Conservation (phyloP, 2,329 filamentous ascomycete genomes). For the Claviceps citrina region DNA sequence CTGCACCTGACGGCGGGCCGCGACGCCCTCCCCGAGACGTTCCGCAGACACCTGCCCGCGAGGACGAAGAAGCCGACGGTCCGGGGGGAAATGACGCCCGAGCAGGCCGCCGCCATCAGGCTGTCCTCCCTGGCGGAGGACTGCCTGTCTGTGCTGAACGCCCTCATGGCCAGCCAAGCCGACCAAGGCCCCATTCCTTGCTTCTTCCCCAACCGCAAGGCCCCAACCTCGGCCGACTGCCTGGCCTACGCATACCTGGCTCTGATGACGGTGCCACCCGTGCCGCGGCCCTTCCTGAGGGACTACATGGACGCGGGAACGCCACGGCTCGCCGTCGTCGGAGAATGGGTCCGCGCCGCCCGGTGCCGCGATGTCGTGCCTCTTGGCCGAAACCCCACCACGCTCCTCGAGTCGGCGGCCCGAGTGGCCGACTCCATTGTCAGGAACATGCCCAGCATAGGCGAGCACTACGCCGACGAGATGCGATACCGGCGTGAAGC, state of each 20-base stretch:
- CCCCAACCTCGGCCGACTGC: conserved; percentile 48
- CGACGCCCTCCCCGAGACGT: conserved; percentile 24
- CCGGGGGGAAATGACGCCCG: conserved; percentile 47
- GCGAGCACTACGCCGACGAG: conserved; percentile 21
- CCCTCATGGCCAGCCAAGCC: conserved; percentile 25
- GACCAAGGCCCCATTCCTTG: conserved; percentile 14
- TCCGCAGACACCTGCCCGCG: conserved; percentile 23
- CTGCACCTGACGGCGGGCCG: conserved; percentile 22
- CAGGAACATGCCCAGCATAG: conserved; percentile 20
- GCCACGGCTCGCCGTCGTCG: conserved; percentile 17
- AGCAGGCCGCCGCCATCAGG: conserved; percentile 59
- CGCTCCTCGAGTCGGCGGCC: conserved; percentile 13
- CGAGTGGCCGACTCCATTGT: conserved; percentile 22
- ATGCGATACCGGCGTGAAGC: conserved; percentile 22
- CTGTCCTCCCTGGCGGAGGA: conserved; percentile 57
- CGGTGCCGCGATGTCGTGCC: too few relatives aligned
- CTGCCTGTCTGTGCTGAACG: conserved; percentile 56
- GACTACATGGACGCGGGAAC: conserved; percentile 24
- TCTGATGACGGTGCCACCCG: conserved; percentile 44
- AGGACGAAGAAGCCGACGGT: conserved; percentile 42
- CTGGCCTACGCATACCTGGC: conserved; percentile 65
- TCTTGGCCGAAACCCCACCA: too few relatives aligned
- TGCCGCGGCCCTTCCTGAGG: conserved; percentile 27
- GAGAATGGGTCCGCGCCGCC: conserved; percentile 12
- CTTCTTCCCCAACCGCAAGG: conserved; percentile 16